Evolutionary conservation across 768 basidiomycete species (phyloP).

Genomic region (Phanerochaete sordida): DNA sequence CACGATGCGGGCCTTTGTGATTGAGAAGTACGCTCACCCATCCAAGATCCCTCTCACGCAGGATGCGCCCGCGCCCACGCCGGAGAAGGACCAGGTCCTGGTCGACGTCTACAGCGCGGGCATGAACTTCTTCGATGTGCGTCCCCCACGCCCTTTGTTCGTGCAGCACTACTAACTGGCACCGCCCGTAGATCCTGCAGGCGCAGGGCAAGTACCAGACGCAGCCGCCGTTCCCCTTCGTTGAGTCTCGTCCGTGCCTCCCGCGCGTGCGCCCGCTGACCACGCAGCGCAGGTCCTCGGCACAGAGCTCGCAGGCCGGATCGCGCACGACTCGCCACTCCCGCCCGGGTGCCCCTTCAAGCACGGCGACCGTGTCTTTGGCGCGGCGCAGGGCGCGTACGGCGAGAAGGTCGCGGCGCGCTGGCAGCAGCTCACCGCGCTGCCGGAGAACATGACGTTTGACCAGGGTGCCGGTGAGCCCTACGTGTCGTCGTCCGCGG

Average conservation of each 20-base stretch:
- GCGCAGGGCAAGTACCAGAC: conserved; percentile 86
- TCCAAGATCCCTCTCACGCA: conserved; percentile 34
- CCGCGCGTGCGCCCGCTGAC: background rate
- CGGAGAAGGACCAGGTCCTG: conserved; percentile 37
- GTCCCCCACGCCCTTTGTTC: conserved; percentile 2
- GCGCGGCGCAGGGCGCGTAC: conserved; percentile 73
- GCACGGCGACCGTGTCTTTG: conserved; percentile 87
- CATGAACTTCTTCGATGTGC: conserved; percentile 47
- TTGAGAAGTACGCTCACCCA: conserved; percentile 58
- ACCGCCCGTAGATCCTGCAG: conserved; percentile 62
- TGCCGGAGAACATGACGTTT: conserved; percentile 75
- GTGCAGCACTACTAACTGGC: background rate
- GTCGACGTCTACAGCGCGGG: conserved; percentile 51
- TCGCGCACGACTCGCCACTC: conserved; percentile 67
- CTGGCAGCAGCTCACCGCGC: conserved; percentile 47
- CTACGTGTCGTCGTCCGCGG: background rate
- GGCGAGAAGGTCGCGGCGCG: conserved; percentile 70
- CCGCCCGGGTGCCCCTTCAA: conserved; percentile 76
- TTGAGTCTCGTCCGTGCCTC: background rate
- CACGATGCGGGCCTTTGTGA: conserved; percentile 75
- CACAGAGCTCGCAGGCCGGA: conserved; percentile 79
- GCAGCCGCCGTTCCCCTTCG: conserved; percentile 83
- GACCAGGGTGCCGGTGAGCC: conserved; percentile 80
- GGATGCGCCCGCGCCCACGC: conserved; percentile 38
- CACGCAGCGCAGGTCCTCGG: conserved; percentile 47